phyloP scores from a whole-genome alignment of 805 yeast genomes.

The Yamadazyma scolyti region DNA sequence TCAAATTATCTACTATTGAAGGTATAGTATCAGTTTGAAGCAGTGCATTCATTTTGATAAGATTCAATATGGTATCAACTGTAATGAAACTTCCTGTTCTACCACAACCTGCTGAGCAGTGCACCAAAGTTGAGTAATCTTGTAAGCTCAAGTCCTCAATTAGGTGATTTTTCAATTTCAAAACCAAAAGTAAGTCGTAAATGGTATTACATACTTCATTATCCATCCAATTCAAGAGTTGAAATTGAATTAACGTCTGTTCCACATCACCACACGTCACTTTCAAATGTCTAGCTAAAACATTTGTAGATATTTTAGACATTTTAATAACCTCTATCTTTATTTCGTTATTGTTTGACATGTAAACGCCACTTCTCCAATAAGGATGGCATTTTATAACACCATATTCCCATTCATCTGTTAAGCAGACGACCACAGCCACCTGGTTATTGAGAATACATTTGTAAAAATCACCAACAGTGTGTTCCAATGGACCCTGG shows the following conservation, averaged over 20 bases:
- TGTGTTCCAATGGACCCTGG: conserved; percentile 79
- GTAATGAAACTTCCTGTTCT: conserved; percentile 75
- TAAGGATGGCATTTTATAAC: conserved; percentile 74
- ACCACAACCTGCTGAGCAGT: conserved; percentile 97
- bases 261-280: not conserved
- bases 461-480: conserved; percentile 83
- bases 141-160: conserved; percentile 5
- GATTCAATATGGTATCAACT: conserved; percentile 28
- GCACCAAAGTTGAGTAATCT: conserved; percentile 61
- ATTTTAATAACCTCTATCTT: conserved; percentile 23
- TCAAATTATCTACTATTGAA: conserved; percentile 42
- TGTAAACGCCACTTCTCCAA: conserved; percentile 66
- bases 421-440: conserved; percentile 69
- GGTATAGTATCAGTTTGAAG: conserved; percentile 39
- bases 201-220: conserved; percentile 60
- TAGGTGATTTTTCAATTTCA: conserved; percentile 27
- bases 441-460: conserved; percentile 62
- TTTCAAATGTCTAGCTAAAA: conserved; percentile 36
- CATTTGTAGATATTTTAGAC: conserved; percentile 9
- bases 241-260: conserved; percentile 62
- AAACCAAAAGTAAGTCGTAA: conserved; percentile 49
- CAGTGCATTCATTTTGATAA: conserved; percentile 7
- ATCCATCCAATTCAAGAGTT: conserved; percentile 81
- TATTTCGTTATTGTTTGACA: conserved; percentile 21
- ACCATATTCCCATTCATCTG: conserved; percentile 72